Base-by-base conservation (phyloP, 139 green algal species). In the Astrephomene gubernaculifera region DNA sequence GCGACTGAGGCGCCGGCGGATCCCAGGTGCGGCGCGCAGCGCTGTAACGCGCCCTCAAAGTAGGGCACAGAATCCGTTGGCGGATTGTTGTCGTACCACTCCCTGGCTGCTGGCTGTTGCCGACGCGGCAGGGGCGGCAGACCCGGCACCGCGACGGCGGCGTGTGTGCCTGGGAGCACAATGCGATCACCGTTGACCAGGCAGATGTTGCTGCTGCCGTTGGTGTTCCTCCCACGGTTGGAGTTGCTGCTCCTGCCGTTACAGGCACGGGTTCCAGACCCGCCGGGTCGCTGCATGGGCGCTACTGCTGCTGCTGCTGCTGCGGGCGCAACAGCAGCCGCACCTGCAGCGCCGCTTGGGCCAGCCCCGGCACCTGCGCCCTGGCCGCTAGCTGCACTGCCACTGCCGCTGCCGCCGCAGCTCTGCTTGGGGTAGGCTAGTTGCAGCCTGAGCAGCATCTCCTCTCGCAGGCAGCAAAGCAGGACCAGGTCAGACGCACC, bases 361-460 rank as follows among this genome's bases (percentile, higher is more conserved):
- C 38, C 17, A 36, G 39, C 36, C 31, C 21, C 68, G 8, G 68
- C 38, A 57, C 17, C 39, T 54, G 68, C n/a, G n/a, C n/a, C n/a
- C n/a, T n/a, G n/a, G n/a, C n/a, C n/a, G n/a, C n/a, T n/a, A n/a
- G n/a, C n/a, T n/a, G n/a, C n/a, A n/a, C 68, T 52, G 68, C 36
- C 22, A 21, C 14, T 54, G 61, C 68, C 21, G 31, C 33, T 72
- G 65, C 65, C 2, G 31, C 12, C 33, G 25, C 33, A 17, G 3
- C 14, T 72, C 7, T 35, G 36, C 61, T 60, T 19, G 4, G 76
- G 76, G 24, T 44, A 38, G 60, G 72, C 44, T 0, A 72, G 19
- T 41, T 72, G 39, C 39, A 83, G 60, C 41, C 76, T 60, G 19
- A 64, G 41, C 76, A 83, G 39, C 60, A 73, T 63, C 60, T 83